phyloP scores from a whole-genome alignment of 2,329 filamentous ascomycete species.

The Hypoxylon sp. region DNA sequence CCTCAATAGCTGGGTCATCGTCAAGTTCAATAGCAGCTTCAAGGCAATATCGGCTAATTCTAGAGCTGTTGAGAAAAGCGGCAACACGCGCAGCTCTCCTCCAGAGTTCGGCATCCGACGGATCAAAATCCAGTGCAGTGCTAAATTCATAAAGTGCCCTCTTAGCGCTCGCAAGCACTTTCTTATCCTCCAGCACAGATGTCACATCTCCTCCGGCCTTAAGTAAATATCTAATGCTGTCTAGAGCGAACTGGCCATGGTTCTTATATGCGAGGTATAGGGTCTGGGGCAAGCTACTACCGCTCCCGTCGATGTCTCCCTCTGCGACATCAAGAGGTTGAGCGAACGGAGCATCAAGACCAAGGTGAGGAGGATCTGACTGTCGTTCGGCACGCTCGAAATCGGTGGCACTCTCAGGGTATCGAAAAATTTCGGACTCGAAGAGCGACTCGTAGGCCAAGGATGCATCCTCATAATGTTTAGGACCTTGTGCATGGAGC shows the following conservation, averaged over 20 bases:
- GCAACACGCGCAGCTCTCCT: conserved; percentile 71
- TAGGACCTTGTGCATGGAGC: conserved; percentile 87
- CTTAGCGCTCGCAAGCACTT: conserved; percentile 57
- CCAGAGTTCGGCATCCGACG: conserved; percentile 78
- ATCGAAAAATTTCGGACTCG: conserved; percentile 92
- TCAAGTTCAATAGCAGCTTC: conserved; percentile 77
- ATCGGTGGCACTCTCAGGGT: conserved; percentile 87
- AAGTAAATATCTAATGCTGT: conserved; percentile 72
- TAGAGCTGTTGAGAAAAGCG: conserved; percentile 69
- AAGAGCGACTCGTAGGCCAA: conserved; percentile 89
- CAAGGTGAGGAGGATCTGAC: conserved; percentile 63
- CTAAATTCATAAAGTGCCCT: conserved; percentile 70
- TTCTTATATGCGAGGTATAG: conserved; percentile 97
- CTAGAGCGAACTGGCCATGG: conserved; percentile 91
- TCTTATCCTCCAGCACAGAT: conserved; percentile 57
- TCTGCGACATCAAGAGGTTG: conserved; percentile 69
- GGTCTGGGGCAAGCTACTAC: conserved; percentile 87
- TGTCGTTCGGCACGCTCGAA: conserved; percentile 79
- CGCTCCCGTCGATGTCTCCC: conserved; percentile 78
- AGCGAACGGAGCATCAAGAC: conserved; percentile 63
- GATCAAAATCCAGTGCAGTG: conserved; percentile 73
- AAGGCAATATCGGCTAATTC: conserved; percentile 73
- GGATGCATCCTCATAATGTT: conserved; percentile 80
- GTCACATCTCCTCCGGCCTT: conserved; percentile 51
- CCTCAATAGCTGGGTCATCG: conserved; percentile 74